Conservation (phyloP, 495 filamentous ascomycete species). For the Aspergillus incahuasiensis region DNA sequence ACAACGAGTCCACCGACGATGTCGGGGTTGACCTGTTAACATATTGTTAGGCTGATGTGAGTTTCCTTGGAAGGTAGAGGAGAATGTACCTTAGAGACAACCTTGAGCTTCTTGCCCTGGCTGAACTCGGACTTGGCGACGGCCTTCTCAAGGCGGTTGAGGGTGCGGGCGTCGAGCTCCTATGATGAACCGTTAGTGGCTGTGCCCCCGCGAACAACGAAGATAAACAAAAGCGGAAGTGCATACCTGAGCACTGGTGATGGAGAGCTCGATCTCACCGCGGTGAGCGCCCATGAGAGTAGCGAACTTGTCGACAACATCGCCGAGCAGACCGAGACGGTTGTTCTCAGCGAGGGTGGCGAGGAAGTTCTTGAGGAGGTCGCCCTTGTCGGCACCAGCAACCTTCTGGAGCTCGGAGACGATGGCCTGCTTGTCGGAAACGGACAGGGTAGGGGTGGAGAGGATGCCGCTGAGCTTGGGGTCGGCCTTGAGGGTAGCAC, state of each 20-base stretch:
- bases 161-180: conserved; percentile 82
- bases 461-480: conserved; percentile 72
- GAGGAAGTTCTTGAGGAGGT: conserved; percentile 92
- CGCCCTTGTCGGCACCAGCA: conserved; percentile 62
- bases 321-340: conserved; percentile 74
- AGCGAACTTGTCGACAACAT: conserved; percentile 81
- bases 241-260: conserved; percentile 84
- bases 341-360: conserved; percentile 90
- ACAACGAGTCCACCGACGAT: conserved; percentile 92
- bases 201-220: background rate
- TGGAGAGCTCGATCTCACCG: conserved; percentile 87
- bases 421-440: conserved; percentile 76
- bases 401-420: conserved; percentile 78
- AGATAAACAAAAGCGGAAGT: conserved; percentile 5
- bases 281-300: conserved; percentile 81
- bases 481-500: conserved; percentile 71
- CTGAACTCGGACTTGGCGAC: conserved; percentile 86
- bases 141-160: conserved; percentile 78
- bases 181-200: conserved; percentile 32
- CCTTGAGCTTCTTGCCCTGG: conserved; percentile 94
- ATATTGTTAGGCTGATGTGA: no score
- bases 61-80: background rate
- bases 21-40: conserved; percentile 91
- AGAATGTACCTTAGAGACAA: conserved; percentile 70
- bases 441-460: conserved; percentile 69